These are phyloP conservation scores for Chalciporus piperatus DNA, from an alignment of 768 basidiomycete genomes.

Conservation along the genomic window DNA sequence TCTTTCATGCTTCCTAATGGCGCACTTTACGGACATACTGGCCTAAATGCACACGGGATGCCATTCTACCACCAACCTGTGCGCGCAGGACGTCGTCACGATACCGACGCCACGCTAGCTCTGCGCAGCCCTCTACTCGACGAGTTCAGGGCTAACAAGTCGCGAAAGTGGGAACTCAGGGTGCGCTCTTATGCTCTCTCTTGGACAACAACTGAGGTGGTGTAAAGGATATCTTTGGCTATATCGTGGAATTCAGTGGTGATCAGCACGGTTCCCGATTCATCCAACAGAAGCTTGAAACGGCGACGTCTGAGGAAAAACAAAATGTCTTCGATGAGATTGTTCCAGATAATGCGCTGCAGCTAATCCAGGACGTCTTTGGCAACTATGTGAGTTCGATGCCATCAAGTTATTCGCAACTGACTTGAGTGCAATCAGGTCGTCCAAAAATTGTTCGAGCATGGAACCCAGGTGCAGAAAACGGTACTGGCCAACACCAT, in stretches of 20 bases:
- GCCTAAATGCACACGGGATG: slow-evolving; percentile 31
- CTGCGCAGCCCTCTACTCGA: slow-evolving; percentile 75
- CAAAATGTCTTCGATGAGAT: slow-evolving; percentile 85
- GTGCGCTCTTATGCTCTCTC: slow-evolving; percentile 40
- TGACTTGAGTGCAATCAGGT: slow-evolving; percentile 49
- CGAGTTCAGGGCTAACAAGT: slow-evolving; percentile 80
- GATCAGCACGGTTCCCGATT: slow-evolving; percentile 99
- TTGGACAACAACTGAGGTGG: slow-evolving; percentile 2
- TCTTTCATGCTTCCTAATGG: slow-evolving; percentile 44
- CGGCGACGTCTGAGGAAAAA: slow-evolving; percentile 74
- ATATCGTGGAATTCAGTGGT: slow-evolving; percentile 86
- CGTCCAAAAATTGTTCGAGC: slow-evolving; percentile 90
- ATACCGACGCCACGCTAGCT: slow-evolving; percentile 35
- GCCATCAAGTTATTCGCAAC: background rate
- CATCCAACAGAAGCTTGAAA: slow-evolving; percentile 85
- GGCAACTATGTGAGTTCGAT: slow-evolving; percentile 81
- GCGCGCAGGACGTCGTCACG: slow-evolving; percentile 47
- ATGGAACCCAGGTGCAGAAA: slow-evolving; percentile 76
- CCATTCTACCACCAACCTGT: slow-evolving; percentile 38
- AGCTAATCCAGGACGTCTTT: slow-evolving; percentile 88
- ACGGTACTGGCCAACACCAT: slow-evolving; percentile 65
- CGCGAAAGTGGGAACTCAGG: slow-evolving; percentile 76
- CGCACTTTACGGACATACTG: slow-evolving; percentile 43
- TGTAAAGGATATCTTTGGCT: slow-evolving; percentile 77
- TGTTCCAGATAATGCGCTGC: slow-evolving; percentile 67